These are phyloP conservation scores for Acorus gramineus DNA, from an alignment of 106 monocot genomes.

Conservation along the genomic window DNA sequence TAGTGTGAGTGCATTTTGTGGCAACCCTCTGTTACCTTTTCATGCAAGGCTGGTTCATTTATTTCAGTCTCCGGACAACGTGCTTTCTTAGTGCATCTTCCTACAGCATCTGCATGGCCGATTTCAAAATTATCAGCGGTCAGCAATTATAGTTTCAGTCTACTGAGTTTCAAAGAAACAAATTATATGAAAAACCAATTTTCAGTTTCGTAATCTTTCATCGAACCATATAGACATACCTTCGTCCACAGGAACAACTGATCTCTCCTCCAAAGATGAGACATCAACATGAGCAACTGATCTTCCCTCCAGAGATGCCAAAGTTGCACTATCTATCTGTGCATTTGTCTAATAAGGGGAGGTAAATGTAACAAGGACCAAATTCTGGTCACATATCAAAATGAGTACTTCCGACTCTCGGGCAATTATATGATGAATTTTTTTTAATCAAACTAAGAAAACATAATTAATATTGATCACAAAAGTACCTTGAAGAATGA, in stretches of 20 bases:
- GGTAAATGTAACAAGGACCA: background rate
- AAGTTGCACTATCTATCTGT: conserved; percentile 19
- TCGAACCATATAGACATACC: background rate
- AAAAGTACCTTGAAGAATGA: conserved; percentile 34
- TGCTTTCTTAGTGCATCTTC: too few species aligned
- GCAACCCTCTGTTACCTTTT: too few species aligned
- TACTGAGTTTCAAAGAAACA: background rate
- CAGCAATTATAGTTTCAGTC: too few species aligned
- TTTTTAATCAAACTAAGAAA: background rate
- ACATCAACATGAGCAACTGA: background rate
- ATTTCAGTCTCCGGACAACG: too few species aligned
- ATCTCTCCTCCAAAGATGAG: conserved; percentile 3
- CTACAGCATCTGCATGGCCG: too few species aligned
- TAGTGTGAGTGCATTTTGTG: too few species aligned
- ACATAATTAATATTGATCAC: background rate
- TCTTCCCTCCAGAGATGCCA: conserved; percentile 10
- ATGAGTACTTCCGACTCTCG: background rate
- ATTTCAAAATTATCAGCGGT: too few species aligned
- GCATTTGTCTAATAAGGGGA: conserved; percentile 1
- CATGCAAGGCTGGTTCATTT: too few species aligned
- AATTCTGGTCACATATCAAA: background rate
- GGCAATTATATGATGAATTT: background rate
- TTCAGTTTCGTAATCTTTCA: conserved; percentile 7
- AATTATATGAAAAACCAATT: background rate
- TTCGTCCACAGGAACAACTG: background rate